Evolutionary conservation across 164 flowering plant species (phyloP), one percentile per base, ranked within the genome.

Genomic region (Nymphaea colorata): DNA sequence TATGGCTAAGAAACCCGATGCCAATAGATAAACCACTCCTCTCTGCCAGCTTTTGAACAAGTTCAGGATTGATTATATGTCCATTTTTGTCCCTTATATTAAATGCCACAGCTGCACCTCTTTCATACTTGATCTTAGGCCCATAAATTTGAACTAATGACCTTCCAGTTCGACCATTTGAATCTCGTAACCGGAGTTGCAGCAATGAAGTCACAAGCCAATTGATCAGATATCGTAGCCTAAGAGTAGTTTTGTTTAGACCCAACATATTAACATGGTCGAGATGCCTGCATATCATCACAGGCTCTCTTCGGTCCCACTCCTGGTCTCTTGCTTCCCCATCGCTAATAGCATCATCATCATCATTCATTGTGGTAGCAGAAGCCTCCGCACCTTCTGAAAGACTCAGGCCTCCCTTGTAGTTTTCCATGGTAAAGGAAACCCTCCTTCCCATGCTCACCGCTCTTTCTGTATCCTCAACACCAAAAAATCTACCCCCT

Each of bases 91-190:
- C 82, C 70, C 88, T 86, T 71, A 92, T 76, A 65, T 90, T 92
- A 80, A 92, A 92, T 4, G 98, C 94, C 66, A 92, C 86, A 6
- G 98, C 83, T 25, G 93, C 93, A 69, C 98, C 98, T 43, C 98
- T 83, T 75, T 92, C 96, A 42, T 90, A 92, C 67, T 92, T 90
- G n/a, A 92, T 90, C 68, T 90, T 92, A 0, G 98, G 98, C 45
- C 98, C 98, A 74, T 90, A 92, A 8, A 92, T 90, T 61, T 81
- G 85, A 68, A 92, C 89, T 44, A 92, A 91, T 66, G 78, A 82
- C 43, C 68, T 72, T 8, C 68, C 74, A 25, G 68, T 62, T 12
- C 70, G 76, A 18, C 78, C 88, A 68, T 83, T 79, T 45, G 85
- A 72, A 69, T 77, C 73, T 6, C 85, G 84, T 36, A 87, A 71